phyloP scores from a whole-genome alignment of 345 rosid species.

The Aegle marmelos region DNA sequence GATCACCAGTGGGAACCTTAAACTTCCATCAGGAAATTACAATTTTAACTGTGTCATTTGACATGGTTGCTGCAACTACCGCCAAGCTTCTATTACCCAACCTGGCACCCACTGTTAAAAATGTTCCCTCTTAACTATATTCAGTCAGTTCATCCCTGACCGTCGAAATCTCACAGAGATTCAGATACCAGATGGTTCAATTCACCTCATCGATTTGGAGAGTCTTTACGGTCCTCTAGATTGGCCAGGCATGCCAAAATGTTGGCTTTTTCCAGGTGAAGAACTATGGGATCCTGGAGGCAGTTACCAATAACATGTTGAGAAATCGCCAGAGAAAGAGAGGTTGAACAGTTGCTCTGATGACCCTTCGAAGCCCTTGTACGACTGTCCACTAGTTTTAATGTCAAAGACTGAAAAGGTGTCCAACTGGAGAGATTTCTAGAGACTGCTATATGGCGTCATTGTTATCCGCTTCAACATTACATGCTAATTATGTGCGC shows the following conservation, averaged over 20 bases:
- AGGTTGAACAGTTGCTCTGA: slow-evolving; percentile 63
- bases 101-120: slow-evolving; percentile 30
- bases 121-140: slow-evolving; percentile 43
- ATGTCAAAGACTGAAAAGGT: slow-evolving; percentile 61
- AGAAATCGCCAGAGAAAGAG: slow-evolving; percentile 54
- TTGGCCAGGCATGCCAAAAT: slow-evolving; percentile 49
- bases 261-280: slow-evolving; percentile 66
- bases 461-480: slow-evolving; percentile 67
- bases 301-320: slow-evolving; percentile 30
- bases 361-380: slow-evolving; percentile 49
- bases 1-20: too few relatives aligned
- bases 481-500: slow-evolving; percentile 21
- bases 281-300: slow-evolving; percentile 58
- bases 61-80: neutral
- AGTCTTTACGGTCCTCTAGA: slow-evolving; percentile 49
- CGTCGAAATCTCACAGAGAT: slow-evolving; percentile 60
- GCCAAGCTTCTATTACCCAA: slow-evolving; percentile 43
- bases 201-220: slow-evolving; percentile 63
- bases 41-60: neutral
- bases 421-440: slow-evolving; percentile 80
- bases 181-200: slow-evolving; percentile 28
- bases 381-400: slow-evolving; percentile 76
- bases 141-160: slow-evolving; percentile 59
- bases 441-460: slow-evolving; percentile 38
- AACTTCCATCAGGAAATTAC: neutral